A percentile compares a stretch with the other conserved stretches of the same genome.
Conservation (phyloP, 495 filamentous ascomycete genomes). For the Hypomontagnella submonticulosa region DNA sequence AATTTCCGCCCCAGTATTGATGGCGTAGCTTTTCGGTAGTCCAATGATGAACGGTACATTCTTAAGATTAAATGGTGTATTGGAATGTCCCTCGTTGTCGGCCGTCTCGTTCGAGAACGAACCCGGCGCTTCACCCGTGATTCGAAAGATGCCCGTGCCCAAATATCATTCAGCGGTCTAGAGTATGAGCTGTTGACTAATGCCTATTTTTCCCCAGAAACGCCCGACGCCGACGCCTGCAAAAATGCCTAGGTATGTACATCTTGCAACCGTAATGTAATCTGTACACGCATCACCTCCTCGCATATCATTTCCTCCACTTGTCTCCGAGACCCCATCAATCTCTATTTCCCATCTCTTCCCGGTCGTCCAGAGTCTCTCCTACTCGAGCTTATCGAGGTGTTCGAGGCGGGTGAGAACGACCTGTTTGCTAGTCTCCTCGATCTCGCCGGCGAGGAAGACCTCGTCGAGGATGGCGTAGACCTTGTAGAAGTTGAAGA, state of each 20-base stretch:
- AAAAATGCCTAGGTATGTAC: constrained; percentile 1
- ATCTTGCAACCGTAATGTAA: not conserved
- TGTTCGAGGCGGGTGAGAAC: constrained; percentile 94
- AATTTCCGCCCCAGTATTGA: not conserved
- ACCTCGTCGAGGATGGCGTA: constrained; percentile 99
- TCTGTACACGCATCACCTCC: constrained; percentile 6
- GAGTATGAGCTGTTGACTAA: constrained; percentile 9
- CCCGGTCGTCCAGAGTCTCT: not conserved
- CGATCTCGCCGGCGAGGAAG: constrained; percentile 94
- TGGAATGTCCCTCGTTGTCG: not conserved
- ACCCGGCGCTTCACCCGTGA: not conserved
- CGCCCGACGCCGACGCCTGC: constrained; percentile 36
- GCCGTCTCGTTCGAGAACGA: not conserved
- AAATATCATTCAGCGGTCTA: not conserved
- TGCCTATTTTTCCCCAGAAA: constrained; percentile 13
- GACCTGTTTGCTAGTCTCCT: constrained; percentile 98
- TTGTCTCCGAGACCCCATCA: not conserved
- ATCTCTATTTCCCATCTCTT: not conserved
- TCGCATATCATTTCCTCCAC: not conserved
- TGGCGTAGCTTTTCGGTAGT: constrained; percentile 10
- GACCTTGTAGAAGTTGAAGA: constrained; percentile 93
- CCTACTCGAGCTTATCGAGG: constrained; percentile 92
- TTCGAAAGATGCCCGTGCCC: not conserved
- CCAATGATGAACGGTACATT: constrained; percentile 4
- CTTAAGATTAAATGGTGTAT: not conserved